Base-by-base conservation (phyloP, 2,329 filamentous ascomycete genomes). In the Beauveria medogensis region DNA sequence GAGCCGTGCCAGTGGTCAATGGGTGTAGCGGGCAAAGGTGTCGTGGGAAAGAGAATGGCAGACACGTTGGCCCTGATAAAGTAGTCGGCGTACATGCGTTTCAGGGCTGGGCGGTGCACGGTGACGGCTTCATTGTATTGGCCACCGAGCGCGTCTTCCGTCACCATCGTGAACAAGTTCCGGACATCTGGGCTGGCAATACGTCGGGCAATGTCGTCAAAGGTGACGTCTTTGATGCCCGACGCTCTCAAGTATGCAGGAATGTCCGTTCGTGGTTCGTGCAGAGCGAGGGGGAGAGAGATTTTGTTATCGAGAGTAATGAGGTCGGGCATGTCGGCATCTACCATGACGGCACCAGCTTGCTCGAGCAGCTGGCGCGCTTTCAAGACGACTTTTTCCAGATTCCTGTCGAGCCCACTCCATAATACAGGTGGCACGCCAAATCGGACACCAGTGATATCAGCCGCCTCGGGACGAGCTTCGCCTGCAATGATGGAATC, bases 41-140 rank as follows among this genome's bases (percentile, higher is more conserved):
- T 65, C 9, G 64, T 64, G 10, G 64, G 64, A 24, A 65, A 65
- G 9, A 64, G 30, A 26, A 65, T 59, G 18, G 63, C 64, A 22
- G 62, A 60, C 14, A 65, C 51, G 20, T 54, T 47, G 34, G 58
- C 52, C 8, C 22, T 37, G 5, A 18, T 5, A 30, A 65, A 65
- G 43, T 65, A 64, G 22, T 61, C 41, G 9, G 52, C 51, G 43
- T 62, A 65, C 41, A 65, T 48, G 28, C 55, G 55, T 34, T 65
- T 53, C n/a, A 65, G 61, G 5, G 64, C 63, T 8, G 64, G 64
- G 3, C 64, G 64, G 9, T 60, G 59, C 20, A 64, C 56, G 16
- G n/a, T 55, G 34, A 65, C 56, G 22, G 55, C 63, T 0, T 65
- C 41, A 1, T 64, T 34, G 51, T 65, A 65, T 3, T 24, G 22